These are phyloP conservation scores for Salix exigua DNA, from an alignment of 345 rosid species.

Conservation along the genomic window DNA sequence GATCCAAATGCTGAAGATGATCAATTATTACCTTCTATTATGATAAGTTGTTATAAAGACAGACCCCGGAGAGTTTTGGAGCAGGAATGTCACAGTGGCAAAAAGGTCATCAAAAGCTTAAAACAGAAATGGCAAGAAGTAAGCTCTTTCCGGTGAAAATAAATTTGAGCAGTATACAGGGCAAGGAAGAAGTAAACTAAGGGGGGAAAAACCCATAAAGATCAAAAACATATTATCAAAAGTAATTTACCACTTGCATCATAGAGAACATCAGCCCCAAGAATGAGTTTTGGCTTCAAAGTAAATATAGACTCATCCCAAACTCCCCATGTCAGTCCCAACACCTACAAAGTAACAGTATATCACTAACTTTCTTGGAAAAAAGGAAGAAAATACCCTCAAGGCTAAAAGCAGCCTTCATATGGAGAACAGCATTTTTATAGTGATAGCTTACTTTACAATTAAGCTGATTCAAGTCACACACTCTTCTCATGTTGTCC, in stretches of 20 bases:
- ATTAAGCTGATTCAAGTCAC: conserved; percentile 51
- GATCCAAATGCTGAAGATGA: conserved; percentile 9
- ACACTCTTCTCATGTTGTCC: conserved; percentile 66
- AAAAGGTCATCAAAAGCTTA: conserved; percentile 84
- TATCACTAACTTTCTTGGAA: too few relatives aligned
- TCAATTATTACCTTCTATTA: conserved; percentile 63
- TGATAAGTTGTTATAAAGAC: conserved; percentile 87
- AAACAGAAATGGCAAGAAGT: conserved; percentile 13
- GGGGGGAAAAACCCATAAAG: conserved; percentile 5
- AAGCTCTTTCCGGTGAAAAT: conserved; percentile 5
- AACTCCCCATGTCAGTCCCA: conserved; percentile 80
- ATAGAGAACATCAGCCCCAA: conserved; percentile 88
- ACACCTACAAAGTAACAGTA: conserved; percentile 35
- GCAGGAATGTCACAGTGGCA: conserved; percentile 73
- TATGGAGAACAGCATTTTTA: background rate
- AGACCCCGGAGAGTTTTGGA: conserved; percentile 61
- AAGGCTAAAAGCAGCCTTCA: background rate
- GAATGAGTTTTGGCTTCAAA: conserved; percentile 55
- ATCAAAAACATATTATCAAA: background rate
- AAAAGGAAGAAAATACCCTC: too few relatives aligned
- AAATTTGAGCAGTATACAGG: background rate
- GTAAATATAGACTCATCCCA: conserved; percentile 66
- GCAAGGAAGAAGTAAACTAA: background rate
- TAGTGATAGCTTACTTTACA: conserved; percentile 46
- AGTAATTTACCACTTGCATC: conserved; percentile 64